Evolutionary conservation across 129 eudicot genomes (phyloP), one percentile per base, ranked within the genome.

Genomic region (Solidago caesia): DNA sequence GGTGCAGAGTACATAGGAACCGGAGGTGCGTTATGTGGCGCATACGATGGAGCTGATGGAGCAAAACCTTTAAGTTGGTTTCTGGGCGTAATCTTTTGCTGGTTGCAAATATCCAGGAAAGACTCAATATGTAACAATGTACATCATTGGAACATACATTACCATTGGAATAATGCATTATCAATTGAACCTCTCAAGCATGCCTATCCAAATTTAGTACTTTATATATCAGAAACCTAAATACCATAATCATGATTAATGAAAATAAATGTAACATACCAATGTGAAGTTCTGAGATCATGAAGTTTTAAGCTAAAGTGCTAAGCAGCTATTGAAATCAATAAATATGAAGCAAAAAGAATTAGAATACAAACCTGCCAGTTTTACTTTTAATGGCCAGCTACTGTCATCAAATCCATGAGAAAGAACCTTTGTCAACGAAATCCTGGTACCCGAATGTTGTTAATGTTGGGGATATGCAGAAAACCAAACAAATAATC

Each of bases 111-210:
- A 33, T 33, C 52, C 27, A 46, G 25, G 21, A 71, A 51, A 51
- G 15, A 43, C 25, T 26, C 9, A 25, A 2, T 0, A 21, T 5
- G 15, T 53, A 47, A 13, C 12, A 59, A 47, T 26, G 65, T 44
- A 53, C 41, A 42, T 8, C 39, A 55, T 42, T 25, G n/a, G 7
- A 72, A 82, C 94, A 84, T 82, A 86, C 97, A 72, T 75, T 85
- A 77, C 84, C 83, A 61, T 74, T 78, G 48, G 88, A 70, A 73
- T 82, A 89, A 73, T 88, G 94, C 96, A 95, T 82, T 33, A 91
- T 91, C 47, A 95, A 56, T 76, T 96, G 92, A 39, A 95, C 87
- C 82, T 91, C 99, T 66, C 97, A 97, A 2, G 97, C 89, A 85
- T 84, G 84, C 85, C 99, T 91, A 77, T 15, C 56, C 4, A 77